These are phyloP conservation scores for Alternaria brassicicola DNA, from an alignment of 2,329 filamentous ascomycete species.

Conservation along the genomic window DNA sequence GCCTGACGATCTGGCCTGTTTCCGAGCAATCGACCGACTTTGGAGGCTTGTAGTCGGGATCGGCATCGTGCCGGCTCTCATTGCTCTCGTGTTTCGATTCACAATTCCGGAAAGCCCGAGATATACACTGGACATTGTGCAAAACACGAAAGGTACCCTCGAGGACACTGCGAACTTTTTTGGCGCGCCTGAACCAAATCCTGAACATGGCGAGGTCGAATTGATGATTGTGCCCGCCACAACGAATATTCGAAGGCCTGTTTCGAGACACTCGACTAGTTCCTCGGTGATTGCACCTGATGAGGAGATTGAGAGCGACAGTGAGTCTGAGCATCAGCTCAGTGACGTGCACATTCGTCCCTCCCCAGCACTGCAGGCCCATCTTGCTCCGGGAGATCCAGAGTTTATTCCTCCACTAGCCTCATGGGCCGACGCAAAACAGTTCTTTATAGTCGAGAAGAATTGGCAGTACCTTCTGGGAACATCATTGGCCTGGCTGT, in stretches of 20 bases:
- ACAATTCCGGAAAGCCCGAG: constrained; percentile 51
- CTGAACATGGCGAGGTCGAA: constrained; percentile 41
- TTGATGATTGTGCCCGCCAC: constrained; percentile 17
- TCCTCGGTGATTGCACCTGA: constrained; percentile 38
- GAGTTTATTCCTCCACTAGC: constrained; percentile 54
- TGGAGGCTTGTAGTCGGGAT: constrained; percentile 52
- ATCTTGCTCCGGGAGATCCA: constrained; percentile 46
- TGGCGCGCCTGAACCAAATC: constrained; percentile 32
- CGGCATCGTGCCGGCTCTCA: constrained; percentile 47
- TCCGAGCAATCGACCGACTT: constrained; percentile 46
- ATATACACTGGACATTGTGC: constrained; percentile 50
- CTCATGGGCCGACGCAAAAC: constrained; percentile 39
- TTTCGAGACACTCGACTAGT: constrained; percentile 22
- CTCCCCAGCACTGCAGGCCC: neutral
- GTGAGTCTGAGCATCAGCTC: constrained; percentile 29
- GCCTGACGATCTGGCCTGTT: constrained; percentile 29
- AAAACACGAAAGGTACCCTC: constrained; percentile 40
- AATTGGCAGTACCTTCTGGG: constrained; percentile 48
- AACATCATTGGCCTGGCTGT: constrained; percentile 45
- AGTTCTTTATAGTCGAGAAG: constrained; percentile 44
- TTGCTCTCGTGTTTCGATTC: constrained; percentile 44
- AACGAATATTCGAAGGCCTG: neutral
- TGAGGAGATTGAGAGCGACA: constrained; percentile 34
- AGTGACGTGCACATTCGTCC: constrained; percentile 16
- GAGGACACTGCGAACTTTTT: constrained; percentile 45